These are phyloP conservation scores for Alternaria gansuensis DNA, from an alignment of 2,329 filamentous ascomycete genomes.

Conservation along the genomic window DNA sequence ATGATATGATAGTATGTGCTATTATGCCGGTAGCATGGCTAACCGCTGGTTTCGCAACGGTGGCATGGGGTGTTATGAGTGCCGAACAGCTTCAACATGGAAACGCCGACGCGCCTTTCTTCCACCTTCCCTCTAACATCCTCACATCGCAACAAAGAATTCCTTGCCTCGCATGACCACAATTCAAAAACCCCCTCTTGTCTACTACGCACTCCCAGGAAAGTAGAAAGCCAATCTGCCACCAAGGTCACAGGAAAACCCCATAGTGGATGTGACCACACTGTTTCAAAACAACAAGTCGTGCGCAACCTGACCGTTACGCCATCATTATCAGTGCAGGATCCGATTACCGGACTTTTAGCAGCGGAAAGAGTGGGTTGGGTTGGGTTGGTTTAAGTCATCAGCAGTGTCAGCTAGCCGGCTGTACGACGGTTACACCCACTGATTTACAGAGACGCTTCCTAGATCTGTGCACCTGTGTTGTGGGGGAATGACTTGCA, in stretches of 20 bases:
- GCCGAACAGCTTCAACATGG: no score
- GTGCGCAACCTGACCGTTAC: constrained; percentile 13
- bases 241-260: constrained; percentile 21
- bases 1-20: not conserved
- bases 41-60: not conserved
- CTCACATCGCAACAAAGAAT: not conserved
- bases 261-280: constrained; percentile 13
- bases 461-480: not conserved
- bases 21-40: not conserved
- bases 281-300: constrained; percentile 17
- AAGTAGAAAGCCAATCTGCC: constrained; percentile 13
- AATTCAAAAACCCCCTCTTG: not conserved
- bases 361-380: constrained; percentile 2
- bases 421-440: not conserved
- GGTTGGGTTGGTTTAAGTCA: not conserved
- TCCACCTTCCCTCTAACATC: fast-evolving
- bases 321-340: constrained; percentile 9
- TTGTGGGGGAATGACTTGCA: constrained; percentile 2
- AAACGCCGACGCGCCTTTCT: not conserved
- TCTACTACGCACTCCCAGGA: not conserved
- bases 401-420: constrained; percentile 27
- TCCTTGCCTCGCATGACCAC: not conserved
- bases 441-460: not conserved
- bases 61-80: not conserved
- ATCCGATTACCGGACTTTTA: not conserved